Evolutionary conservation across 2,329 filamentous ascomycete species (phyloP).

Genomic region (Ambrosiella beaveri): DNA sequence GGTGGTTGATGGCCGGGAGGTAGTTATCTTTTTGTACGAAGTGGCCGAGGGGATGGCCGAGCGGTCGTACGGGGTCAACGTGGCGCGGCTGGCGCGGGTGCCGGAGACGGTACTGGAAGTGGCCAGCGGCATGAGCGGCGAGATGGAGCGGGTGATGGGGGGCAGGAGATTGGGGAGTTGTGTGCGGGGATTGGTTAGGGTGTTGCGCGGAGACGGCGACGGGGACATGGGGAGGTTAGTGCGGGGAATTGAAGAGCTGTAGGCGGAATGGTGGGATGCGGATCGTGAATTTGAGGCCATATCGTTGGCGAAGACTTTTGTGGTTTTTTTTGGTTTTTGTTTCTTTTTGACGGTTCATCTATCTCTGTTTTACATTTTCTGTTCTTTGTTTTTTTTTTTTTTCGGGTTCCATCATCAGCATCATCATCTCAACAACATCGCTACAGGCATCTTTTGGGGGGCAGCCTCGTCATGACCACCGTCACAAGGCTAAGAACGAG

Average conservation of each 20-base stretch:
- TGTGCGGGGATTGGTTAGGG: constrained; percentile 20
- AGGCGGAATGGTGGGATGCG: constrained; percentile 10
- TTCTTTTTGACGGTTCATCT: not conserved
- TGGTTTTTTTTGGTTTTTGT: not conserved
- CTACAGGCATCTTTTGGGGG: no score
- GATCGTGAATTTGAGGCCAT: not conserved
- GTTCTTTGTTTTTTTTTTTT: not conserved
- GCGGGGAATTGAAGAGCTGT: constrained; percentile 42
- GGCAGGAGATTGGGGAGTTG: constrained; percentile 34
- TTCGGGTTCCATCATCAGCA: not conserved
- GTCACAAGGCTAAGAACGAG: no score
- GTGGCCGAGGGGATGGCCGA: constrained; percentile 82
- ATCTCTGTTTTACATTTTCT: not conserved
- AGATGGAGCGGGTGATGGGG: constrained; percentile 60
- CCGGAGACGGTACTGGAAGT: constrained; percentile 61
- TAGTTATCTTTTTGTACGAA: constrained; percentile 90
- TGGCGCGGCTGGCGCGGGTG: constrained; percentile 69
- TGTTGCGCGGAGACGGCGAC: constrained; percentile 20
- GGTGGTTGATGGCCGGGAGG: constrained; percentile 33
- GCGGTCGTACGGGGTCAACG: constrained; percentile 85
- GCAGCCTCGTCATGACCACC: no score
- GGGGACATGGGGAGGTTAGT: constrained; percentile 36
- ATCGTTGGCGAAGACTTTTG: not conserved
- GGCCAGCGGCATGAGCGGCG: constrained; percentile 59
- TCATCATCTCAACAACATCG: not conserved